Evolutionary conservation across 2,329 filamentous ascomycete species (phyloP).

Genomic region (Fusarium sp.): DNA sequence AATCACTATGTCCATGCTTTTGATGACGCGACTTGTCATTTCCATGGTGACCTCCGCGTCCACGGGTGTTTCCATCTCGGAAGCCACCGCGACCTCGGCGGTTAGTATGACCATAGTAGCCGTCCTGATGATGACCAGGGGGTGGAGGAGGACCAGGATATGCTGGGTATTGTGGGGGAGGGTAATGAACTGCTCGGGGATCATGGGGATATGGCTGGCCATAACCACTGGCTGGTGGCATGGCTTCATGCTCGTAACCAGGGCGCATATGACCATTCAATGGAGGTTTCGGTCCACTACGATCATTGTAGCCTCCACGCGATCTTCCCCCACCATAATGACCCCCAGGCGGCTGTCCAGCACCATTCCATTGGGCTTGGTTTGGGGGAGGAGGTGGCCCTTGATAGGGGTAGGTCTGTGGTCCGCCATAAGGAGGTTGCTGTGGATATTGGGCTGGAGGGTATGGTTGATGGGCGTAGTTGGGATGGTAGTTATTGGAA

Average conservation of each 20-base stretch:
- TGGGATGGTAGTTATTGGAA: constrained; percentile 68
- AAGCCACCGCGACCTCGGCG: constrained; percentile 54
- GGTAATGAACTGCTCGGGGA: constrained; percentile 53
- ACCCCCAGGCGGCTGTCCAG: constrained; percentile 51
- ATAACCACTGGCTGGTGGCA: constrained; percentile 54
- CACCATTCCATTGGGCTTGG: constrained; percentile 53
- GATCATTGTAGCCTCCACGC: constrained; percentile 61
- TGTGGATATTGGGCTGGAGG: constrained; percentile 57
- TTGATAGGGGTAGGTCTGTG: constrained; percentile 57
- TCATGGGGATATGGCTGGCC: constrained; percentile 57
- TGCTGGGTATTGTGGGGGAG: constrained; percentile 53
- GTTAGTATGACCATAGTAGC: constrained; percentile 52
- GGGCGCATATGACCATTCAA: constrained; percentile 52
- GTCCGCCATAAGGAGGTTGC: constrained; percentile 58
- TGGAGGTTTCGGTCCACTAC: constrained; percentile 54
- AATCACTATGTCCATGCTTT: constrained; percentile 53
- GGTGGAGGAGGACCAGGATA: constrained; percentile 58
- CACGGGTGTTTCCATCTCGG: constrained; percentile 56
- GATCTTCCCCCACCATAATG: constrained; percentile 56
- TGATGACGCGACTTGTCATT: constrained; percentile 60
- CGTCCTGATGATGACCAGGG: constrained; percentile 52
- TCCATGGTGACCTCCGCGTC: constrained; percentile 56
- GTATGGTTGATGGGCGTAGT: constrained; percentile 69
- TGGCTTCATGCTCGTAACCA: constrained; percentile 52
- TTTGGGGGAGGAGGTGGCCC: constrained; percentile 52